Base-by-base conservation (phyloP, 306 rosid species). In the Lotus japonicus region DNA sequence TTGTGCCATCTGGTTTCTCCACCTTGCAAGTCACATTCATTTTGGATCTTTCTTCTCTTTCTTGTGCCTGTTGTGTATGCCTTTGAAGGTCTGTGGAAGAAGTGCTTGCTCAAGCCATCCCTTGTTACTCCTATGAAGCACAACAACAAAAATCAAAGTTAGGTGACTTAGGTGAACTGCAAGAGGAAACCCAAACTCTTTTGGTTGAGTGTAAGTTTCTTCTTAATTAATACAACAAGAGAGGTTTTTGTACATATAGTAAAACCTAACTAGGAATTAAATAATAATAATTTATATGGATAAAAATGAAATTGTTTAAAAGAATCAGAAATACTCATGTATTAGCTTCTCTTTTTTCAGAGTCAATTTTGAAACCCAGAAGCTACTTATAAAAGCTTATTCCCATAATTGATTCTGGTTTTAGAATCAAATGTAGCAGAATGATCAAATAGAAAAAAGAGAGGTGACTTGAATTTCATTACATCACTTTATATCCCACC, bases 11-110 rank as follows among this genome's bases (percentile, higher is more conserved):
- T 57, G 0, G 99, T 94, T 77, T 94, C 99, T 5, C 97, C 99
- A 0, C 91, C 96, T 42, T 85, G 92, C 41, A 87, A 64, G 19
- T 88, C 97, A 15, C 90, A 85, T 60, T 94, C 97, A 1, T 81
- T 94, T 68, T 94, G 99, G 64, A 94, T 90, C 71, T 90, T 94
- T 54, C 97, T 87, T 14, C 99, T 74, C 82, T 94, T 94, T 73
- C 99, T 62, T 76, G 97, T 95, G n/a, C 99, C 99, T 0, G 99
- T 95, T n/a, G 99, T 95, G 64, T 94, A 94, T 0, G 99, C 99
- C 80, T 90, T 94, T 36, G 97, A 94, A 0, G 99, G 99, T 60
- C 99, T 88, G 59, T 94, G 99, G 77, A 94, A 94, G 78, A 90
- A 95, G 77, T 95, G 99, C 66, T 95, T 88, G 76, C 86, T 95